Base-by-base conservation (phyloP, 2,329 filamentous ascomycete species). In the Talaromyces sp. region DNA sequence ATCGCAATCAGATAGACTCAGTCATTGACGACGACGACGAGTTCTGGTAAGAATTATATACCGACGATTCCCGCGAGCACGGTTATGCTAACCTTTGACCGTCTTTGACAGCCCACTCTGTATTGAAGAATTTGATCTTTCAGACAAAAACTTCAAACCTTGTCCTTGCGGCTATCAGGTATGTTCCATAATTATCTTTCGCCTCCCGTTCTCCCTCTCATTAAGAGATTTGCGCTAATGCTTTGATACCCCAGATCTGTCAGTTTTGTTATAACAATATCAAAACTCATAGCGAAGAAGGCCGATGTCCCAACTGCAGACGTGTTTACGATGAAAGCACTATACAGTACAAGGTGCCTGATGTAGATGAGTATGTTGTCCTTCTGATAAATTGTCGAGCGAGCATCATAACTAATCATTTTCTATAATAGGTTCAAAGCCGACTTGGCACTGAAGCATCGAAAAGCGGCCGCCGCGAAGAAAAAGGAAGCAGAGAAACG, bases 221-320 rank as follows among this genome's bases (percentile, higher is more conserved):
- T 35, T 3, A n/a, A n/a, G 27, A 5, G 31, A 17, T 13, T 56
- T 10, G 37, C 22, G 50, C 47, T 43, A 62, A 65, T 58, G 19
- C 17, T n/a, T 27, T n/a, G 10, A 11, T n/a, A 7, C 22, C 49
- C 15, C 5, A 97, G 93, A 94, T 99, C 77, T 99, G 95, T 80
- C 96, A 99, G 83, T 99, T 99, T 81, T 99, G 95, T 82, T 99
- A 94, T 83, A 97, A 99, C 81, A 99, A 98, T 78, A 96, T 99
- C 78, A 96, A 96, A 81, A 96, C 91, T 72, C 97, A 97, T 73
- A 93, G 97, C 67, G 80, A 82, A 86, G 98, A 97, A 76, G 93
- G 94, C 41, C 86, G 97, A 65, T 99, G 95, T 78, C 95, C 95
- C n/a, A 96, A 96, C 70, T 99, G 95, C 78, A 88, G 95, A 79